Evolutionary conservation across 202 grass and related monocot genomes (phyloP).

Genomic region (Dendrocalamus latiflorus): DNA sequence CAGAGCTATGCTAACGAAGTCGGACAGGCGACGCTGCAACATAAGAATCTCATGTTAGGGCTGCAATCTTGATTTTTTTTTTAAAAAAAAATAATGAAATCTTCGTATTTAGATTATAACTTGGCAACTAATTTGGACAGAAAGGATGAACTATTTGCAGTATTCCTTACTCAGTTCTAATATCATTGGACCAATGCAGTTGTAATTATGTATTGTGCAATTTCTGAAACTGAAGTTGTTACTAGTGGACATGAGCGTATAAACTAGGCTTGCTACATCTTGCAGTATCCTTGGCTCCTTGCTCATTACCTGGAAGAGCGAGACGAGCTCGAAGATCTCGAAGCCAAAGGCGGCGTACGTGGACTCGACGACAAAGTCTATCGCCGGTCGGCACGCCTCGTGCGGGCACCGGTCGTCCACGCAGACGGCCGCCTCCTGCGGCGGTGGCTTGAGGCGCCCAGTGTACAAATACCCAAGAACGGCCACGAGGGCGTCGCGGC

Average conservation of each 20-base stretch:
- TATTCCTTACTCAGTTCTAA: not conserved
- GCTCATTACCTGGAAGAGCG: slow-evolving; percentile 56
- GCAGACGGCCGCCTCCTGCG: slow-evolving; percentile 45
- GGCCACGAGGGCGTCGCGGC: slow-evolving; percentile 56
- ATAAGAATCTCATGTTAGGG: not conserved
- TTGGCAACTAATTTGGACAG: not conserved
- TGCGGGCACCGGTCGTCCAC: slow-evolving; percentile 45
- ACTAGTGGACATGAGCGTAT: not conserved
- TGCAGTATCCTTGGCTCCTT: not conserved
- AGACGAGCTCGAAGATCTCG: slow-evolving; percentile 64
- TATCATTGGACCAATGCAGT: not conserved
- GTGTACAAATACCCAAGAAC: slow-evolving; percentile 66
- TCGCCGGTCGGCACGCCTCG: slow-evolving; percentile 60
- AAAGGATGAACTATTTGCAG: not conserved
- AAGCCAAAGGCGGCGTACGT: slow-evolving; percentile 63
- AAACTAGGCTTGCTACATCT: not conserved
- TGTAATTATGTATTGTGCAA: not conserved
- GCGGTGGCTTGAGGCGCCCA: slow-evolving; percentile 44
- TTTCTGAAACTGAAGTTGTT: not conserved
- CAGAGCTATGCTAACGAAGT: slow-evolving; percentile 38
- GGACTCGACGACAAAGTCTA: slow-evolving; percentile 60
- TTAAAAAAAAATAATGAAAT: no score
- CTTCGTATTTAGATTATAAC: not conserved
- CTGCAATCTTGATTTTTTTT: no score
- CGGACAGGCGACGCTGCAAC: slow-evolving; percentile 50